Base-by-base conservation (phyloP, 2,329 filamentous ascomycete species). In the Alternaria brassicae region DNA sequence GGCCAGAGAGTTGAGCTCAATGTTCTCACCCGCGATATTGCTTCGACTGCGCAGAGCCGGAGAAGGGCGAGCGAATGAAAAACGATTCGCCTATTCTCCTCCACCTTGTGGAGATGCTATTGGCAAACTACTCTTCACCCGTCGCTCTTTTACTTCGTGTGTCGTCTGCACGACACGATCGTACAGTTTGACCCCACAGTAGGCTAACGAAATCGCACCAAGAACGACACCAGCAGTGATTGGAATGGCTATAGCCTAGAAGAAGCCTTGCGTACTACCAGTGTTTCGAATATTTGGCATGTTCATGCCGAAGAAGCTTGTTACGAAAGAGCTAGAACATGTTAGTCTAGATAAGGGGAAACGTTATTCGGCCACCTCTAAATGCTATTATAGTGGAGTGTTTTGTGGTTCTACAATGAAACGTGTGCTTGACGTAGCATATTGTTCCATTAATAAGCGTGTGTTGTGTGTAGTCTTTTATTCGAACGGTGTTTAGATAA, bases 301-400 rank as follows among this genome's bases (percentile, higher is more conserved):
- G 45, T 68, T 69, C 66, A 71, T 71, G 0, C 68, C 65, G 3
- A 71, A 61, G 13, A 66, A 48, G 40, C 53, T 54, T 1, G 53
- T 42, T 3, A 69, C 55, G 23, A 67, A 68, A 0, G 66, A 68
- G 13, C 49, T 53, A 39, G 30, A 4, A 30, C 19, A 9, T 6
- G 25, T 58, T 19, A 53, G 48, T 21, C 8, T 2, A 3, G 9
- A 2, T 6, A 13, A n/a, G n/a, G n/a, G n/a, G n/a, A n/a, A n/a
- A n/a, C n/a, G n/a, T n/a, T n/a, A n/a, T n/a, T n/a, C n/a, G n/a
- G n/a, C n/a, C n/a, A n/a, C n/a, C n/a, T n/a, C n/a, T n/a, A n/a
- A n/a, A n/a, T n/a, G n/a, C n/a, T n/a, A n/a, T n/a, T n/a, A n/a
- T n/a, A n/a, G n/a, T n/a, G n/a, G n/a, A n/a, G n/a, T n/a, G n/a